phyloP scores from a whole-genome alignment of 2,329 filamentous ascomycete genomes.

The Pseudodiploospora longispora region DNA sequence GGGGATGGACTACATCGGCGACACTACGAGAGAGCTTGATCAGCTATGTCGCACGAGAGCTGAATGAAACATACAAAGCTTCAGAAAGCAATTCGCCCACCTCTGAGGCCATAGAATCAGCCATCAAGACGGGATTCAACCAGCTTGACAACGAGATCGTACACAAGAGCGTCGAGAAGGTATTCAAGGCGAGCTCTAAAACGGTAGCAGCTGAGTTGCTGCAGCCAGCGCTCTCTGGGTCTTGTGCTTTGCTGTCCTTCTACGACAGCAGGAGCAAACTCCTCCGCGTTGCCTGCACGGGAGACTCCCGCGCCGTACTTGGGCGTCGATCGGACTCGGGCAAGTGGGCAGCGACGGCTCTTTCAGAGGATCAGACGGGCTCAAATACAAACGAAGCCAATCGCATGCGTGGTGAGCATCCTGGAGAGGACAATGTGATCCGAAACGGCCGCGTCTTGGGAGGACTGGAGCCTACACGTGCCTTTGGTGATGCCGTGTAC shows the following conservation, averaged over 20 bases:
- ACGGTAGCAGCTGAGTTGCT: conserved; percentile 85
- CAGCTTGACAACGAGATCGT: conserved; percentile 91
- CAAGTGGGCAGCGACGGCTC: conserved; percentile 43
- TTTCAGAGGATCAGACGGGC: conserved; percentile 92
- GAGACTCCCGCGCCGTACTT: conserved; percentile 93
- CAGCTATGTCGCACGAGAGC: conserved; percentile 82
- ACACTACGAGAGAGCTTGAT: conserved; percentile 91
- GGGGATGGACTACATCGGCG: conserved; percentile 95
- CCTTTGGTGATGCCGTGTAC: conserved; percentile 94
- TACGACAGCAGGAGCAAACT: conserved; percentile 85
- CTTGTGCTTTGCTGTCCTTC: conserved; percentile 91
- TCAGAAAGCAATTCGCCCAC: conserved; percentile 56
- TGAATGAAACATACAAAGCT: conserved; percentile 85
- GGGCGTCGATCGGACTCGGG: conserved; percentile 7
- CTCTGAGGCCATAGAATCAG: conserved; percentile 73
- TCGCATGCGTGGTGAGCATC: conserved; percentile 77
- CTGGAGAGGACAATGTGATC: conserved; percentile 80
- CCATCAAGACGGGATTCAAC: conserved; percentile 87
- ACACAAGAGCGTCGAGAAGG: conserved; percentile 84
- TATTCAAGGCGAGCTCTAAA: conserved; percentile 82
- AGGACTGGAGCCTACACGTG: conserved; percentile 82
- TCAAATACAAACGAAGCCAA: conserved; percentile 76
- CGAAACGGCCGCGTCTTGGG: conserved; percentile 85
- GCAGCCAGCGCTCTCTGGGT: conserved; percentile 90
- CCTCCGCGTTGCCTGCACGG: conserved; percentile 88